phyloP scores from a whole-genome alignment of 176 grass and related monocot genomes.

The Ampelocalamus luodianensis region DNA sequence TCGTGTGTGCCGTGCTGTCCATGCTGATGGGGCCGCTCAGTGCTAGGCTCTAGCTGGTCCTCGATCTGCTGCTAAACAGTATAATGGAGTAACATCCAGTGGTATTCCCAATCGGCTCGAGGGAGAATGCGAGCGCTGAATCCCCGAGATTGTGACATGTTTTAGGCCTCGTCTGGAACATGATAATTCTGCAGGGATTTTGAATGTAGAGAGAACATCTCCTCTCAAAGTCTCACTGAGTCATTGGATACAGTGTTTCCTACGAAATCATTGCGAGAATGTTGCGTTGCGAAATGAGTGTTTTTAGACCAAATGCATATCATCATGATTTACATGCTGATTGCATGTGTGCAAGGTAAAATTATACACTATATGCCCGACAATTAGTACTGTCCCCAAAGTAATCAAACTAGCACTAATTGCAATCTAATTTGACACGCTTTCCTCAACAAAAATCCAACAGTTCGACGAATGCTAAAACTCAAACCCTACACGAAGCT shows the following conservation, averaged over 20 bases:
- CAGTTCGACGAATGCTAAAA: neutral
- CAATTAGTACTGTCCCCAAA: neutral
- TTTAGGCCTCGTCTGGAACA: neutral
- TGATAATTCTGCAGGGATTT: neutral
- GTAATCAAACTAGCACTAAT: neutral
- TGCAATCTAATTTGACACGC: neutral
- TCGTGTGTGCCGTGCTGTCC: neutral
- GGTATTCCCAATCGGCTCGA: neutral
- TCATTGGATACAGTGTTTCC: neutral
- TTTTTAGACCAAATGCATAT: no score
- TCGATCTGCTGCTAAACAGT: no score
- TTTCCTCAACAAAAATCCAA: neutral
- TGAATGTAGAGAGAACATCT: no score
- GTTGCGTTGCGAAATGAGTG: no score
- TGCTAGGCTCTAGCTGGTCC: conserved; percentile 10
- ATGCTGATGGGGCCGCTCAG: neutral
- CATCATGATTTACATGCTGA: no score
- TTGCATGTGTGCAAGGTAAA: no score
- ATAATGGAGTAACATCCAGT: neutral
- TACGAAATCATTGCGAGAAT: no score
- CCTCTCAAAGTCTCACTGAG: no score
- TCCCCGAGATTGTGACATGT: no score
- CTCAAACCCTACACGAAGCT: neutral
- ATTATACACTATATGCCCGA: neutral
- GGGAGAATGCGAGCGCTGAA: no score